Evolutionary conservation across 768 basidiomycete genomes (phyloP), one percentile per base, ranked within the genome.

Genomic region (Lactarius vividus): DNA sequence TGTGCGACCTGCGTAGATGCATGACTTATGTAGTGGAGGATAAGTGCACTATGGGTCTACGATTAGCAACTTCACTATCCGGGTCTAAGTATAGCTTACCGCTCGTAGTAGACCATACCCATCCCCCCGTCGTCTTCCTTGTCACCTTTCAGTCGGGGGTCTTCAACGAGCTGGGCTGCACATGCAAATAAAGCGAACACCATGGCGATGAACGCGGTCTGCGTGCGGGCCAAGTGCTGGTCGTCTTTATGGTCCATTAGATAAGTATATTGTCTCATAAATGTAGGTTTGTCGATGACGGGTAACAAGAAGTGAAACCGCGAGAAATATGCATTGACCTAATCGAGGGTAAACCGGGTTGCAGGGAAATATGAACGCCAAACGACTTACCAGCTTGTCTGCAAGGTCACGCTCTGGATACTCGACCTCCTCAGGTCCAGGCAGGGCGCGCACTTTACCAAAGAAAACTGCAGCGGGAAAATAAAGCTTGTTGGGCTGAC

Each of bases 151-250:
- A 92, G 75, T 58, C 92, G 86, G 28, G 84, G 79, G 74, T 94
- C 93, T 59, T 88, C 84, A 18, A 94, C 84, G 44, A 94, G 82
- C 70, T 87, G 84, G 31, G 93, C 91, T 7, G 92, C 85, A 69
- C 92, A 89, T n/a, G 94, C 91, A 73, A 95, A 96, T 31, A 95
- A 82, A n/a, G 92, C 87, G 72, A 95, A 96, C 42, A 94, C 77
- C 39, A 94, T 83, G 15, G 91, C 85, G 20, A 92, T 80, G 77
- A 96, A 96, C 5, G 91, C 83, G 0, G 89, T 83, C 69, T 94
- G 85, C 8, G 79, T 76, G 52, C 87, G 83, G 59, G 84, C 81
- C 57, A 86, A 75, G 42, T 76, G 71, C 16, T 77, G 74, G 67
- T 92, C 85, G 62, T 80, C 73, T 46, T 80, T 81, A 72, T 82